phyloP scores from a whole-genome alignment of 352 stramenopile genomes.

The Phytopythium helicoides region DNA sequence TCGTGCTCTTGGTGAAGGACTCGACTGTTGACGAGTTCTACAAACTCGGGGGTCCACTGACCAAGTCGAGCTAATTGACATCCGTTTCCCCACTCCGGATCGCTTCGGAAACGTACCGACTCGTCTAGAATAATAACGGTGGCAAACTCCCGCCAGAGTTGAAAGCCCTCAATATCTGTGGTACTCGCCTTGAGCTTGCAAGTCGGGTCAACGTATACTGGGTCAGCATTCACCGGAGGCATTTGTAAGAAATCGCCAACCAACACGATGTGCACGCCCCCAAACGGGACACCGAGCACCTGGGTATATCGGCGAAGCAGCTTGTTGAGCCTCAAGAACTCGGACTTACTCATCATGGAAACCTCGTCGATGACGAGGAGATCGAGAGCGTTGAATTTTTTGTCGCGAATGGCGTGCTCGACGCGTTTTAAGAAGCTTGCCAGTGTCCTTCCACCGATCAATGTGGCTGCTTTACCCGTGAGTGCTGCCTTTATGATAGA shows the following conservation, averaged over 20 bases:
- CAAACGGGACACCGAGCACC: constrained; percentile 2
- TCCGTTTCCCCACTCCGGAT: constrained; percentile 4
- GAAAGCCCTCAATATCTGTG: constrained; percentile 4
- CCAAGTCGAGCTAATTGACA: constrained; percentile 1
- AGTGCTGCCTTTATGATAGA: neutral
- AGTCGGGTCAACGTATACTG: constrained; percentile 4
- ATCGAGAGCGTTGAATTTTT: constrained; percentile 1
- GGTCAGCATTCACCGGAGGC: no score
- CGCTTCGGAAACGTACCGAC: constrained; percentile 3
- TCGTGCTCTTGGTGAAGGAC: no score
- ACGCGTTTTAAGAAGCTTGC: constrained; percentile 5
- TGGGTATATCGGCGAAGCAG: constrained; percentile 5
- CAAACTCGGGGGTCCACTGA: constrained; percentile 4
- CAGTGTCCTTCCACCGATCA: neutral
- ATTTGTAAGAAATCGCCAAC: no score
- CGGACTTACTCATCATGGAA: constrained; percentile 5
- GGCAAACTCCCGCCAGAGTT: constrained; percentile 5
- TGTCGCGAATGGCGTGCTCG: neutral
- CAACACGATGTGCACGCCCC: no score
- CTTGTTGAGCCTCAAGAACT: constrained; percentile 2
- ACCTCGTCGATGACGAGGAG: constrained; percentile 6
- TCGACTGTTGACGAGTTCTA: constrained; percentile 6
- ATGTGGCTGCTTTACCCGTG: no score
- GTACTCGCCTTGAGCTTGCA: neutral
- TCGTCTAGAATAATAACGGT: constrained; percentile 6